Conservation (phyloP, 495 filamentous ascomycete species). For the Jackrogersella minutella region DNA sequence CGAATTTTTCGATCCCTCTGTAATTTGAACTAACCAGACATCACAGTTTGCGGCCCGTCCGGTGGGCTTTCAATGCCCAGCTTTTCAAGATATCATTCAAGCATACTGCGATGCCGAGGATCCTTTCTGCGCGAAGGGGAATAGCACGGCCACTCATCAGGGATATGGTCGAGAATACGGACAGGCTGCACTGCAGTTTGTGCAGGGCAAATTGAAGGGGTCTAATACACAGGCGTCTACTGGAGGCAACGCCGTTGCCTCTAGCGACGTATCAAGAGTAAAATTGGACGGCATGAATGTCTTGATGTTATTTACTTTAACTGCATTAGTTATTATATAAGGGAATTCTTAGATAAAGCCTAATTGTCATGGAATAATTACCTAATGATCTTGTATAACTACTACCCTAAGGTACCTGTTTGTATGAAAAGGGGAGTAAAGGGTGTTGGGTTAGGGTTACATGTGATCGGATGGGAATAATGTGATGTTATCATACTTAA, state of each 20-base stretch:
- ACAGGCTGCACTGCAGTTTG: slow-evolving; percentile 59
- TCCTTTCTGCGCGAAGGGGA: slow-evolving; percentile 69
- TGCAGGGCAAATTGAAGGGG: slow-evolving; percentile 54
- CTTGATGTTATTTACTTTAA: slow-evolving; percentile 1
- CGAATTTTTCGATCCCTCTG: not conserved
- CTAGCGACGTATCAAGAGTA: not conserved
- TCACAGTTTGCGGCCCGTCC: slow-evolving; percentile 64
- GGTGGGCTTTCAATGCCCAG: slow-evolving; percentile 59
- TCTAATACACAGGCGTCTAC: not conserved
- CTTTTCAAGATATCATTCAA: slow-evolving; percentile 59
- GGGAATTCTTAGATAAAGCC: not conserved
- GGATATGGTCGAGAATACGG: slow-evolving; percentile 66
- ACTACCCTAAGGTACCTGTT: no score
- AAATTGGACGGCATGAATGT: not conserved
- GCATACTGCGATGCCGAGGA: slow-evolving; percentile 67
- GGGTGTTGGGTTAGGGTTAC: no score
- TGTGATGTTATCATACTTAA: no score
- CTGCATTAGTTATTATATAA: slow-evolving; percentile 5
- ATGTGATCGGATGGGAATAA: no score
- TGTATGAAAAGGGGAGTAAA: no score
- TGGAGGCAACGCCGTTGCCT: not conserved
- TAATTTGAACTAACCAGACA: slow-evolving; percentile 11
- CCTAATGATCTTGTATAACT: no score
- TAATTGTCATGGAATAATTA: not conserved
- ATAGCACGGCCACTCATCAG: slow-evolving; percentile 60